A percentile compares a stretch with the other conserved stretches of the same genome.
phyloP scores from a whole-genome alignment of 495 filamentous ascomycete genomes.

The Saxispiralis lemnorum region DNA sequence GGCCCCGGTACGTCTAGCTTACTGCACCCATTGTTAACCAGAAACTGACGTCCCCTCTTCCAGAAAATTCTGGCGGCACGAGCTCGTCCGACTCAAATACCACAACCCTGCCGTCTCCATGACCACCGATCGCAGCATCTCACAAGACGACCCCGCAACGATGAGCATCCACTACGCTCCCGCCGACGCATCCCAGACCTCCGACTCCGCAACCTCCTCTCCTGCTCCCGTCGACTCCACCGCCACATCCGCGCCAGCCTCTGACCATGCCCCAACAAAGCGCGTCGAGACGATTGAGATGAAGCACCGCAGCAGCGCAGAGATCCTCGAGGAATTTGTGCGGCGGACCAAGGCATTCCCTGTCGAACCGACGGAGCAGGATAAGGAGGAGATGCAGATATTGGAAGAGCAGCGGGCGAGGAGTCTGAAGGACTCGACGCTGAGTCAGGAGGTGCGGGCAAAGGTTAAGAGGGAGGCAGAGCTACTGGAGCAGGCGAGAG shows the following conservation, averaged over 20 bases:
- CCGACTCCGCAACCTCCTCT: constrained; percentile 19
- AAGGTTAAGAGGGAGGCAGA: constrained; percentile 45
- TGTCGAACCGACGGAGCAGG: constrained; percentile 45
- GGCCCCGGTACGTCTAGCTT: constrained; percentile 43
- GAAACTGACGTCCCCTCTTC: neutral
- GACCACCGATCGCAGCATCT: constrained; percentile 49
- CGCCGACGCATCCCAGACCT: constrained; percentile 17
- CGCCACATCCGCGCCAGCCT: constrained; percentile 24
- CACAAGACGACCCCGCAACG: constrained; percentile 33
- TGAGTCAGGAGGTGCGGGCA: constrained; percentile 42
- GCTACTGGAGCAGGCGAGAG: constrained; percentile 22
- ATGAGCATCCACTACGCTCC: constrained; percentile 55
- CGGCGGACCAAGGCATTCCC: constrained; percentile 47
- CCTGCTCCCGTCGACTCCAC: constrained; percentile 17
- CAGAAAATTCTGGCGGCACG: constrained; percentile 74
- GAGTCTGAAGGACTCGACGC: constrained; percentile 38
- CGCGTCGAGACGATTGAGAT: constrained; percentile 40
- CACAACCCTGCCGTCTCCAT: constrained; percentile 77
- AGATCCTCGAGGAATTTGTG: constrained; percentile 54
- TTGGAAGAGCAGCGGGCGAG: constrained; percentile 38
- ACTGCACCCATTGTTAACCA: no score
- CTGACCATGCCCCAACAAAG: constrained; percentile 27
- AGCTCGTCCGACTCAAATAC: constrained; percentile 75
- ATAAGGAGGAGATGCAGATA: constrained; percentile 34
- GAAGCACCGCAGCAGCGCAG: constrained; percentile 38